These are phyloP conservation scores for Globisporangium cystogenes DNA, from an alignment of 352 stramenopile species.

Conservation along the genomic window DNA sequence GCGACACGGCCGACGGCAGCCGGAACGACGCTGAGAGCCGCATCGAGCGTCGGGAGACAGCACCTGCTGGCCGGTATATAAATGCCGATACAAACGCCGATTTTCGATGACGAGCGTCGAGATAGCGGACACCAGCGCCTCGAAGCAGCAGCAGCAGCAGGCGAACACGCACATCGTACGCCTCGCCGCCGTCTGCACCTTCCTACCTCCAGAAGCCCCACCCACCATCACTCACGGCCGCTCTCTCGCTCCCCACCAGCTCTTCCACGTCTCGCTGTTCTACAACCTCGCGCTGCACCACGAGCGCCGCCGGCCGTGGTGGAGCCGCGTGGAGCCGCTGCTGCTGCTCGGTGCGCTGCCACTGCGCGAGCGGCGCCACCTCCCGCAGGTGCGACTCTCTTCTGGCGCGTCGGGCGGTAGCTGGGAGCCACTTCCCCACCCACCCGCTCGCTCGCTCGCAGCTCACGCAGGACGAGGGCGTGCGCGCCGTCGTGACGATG, in stretches of 20 bases:
- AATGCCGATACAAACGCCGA: too few species aligned
- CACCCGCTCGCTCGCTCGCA: slow-evolving; percentile 5
- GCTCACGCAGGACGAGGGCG: slow-evolving; percentile 50
- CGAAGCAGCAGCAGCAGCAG: background rate
- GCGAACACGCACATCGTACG: background rate
- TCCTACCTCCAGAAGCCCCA: too few species aligned
- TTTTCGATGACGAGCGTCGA: too few species aligned
- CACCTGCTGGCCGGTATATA: too few species aligned
- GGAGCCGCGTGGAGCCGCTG: slow-evolving; percentile 54
- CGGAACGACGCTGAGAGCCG: slow-evolving; percentile 10
- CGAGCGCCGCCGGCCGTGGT: slow-evolving; percentile 55
- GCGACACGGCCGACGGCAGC: slow-evolving; percentile 9
- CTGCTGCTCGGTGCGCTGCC: slow-evolving; percentile 70
- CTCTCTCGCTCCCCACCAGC: slow-evolving; percentile 17
- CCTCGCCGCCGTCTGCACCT: background rate
- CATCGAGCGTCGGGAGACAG: too few species aligned
- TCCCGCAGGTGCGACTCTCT: slow-evolving; percentile 15
- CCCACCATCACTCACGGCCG: background rate
- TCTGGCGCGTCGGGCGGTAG: too few species aligned
- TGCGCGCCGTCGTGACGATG: slow-evolving; percentile 73
- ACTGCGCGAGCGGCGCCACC: slow-evolving; percentile 46
- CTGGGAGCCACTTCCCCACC: too few species aligned
- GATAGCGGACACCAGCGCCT: too few species aligned
- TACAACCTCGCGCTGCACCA: slow-evolving; percentile 63
- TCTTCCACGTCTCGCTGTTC: slow-evolving; percentile 69